Evolutionary conservation across 805 yeast species (phyloP).

Genomic region (Zygotorulaspora florentina): DNA sequence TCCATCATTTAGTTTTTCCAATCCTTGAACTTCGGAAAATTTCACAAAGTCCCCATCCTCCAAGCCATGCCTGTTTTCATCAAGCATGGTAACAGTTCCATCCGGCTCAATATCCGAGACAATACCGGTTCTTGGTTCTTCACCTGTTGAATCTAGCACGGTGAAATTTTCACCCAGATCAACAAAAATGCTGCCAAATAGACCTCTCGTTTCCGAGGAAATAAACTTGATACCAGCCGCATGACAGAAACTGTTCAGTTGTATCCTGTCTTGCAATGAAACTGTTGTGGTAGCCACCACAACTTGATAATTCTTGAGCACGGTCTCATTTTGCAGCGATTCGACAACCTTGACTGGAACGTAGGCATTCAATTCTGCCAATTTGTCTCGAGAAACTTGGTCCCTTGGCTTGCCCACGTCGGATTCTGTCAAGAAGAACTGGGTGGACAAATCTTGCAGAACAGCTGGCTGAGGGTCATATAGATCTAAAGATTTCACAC

Average conservation of each 20-base stretch:
- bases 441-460: slow-evolving; percentile 76
- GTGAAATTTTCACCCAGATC: slow-evolving; percentile 84
- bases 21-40: slow-evolving; percentile 81
- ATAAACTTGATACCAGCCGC: slow-evolving; percentile 70
- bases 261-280: slow-evolving; percentile 66
- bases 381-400: slow-evolving; percentile 55
- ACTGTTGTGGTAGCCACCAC: slow-evolving; percentile 73
- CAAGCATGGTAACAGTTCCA: slow-evolving; percentile 92
- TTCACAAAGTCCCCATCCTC: slow-evolving; percentile 89
- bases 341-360: slow-evolving; percentile 74
- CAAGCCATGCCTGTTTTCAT: slow-evolving; percentile 87
- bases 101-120: slow-evolving; percentile 82
- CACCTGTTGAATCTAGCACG: slow-evolving; percentile 84
- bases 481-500: slow-evolving; percentile 84
- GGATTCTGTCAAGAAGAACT: slow-evolving; percentile 66
- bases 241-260: slow-evolving; percentile 73
- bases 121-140: slow-evolving; percentile 83
- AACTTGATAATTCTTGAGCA: slow-evolving; percentile 61
- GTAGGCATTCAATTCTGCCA: slow-evolving; percentile 82
- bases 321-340: slow-evolving; percentile 48
- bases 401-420: slow-evolving; percentile 84
- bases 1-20: slow-evolving; percentile 70
- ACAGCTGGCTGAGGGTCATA: slow-evolving; percentile 74
- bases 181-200: slow-evolving; percentile 83
- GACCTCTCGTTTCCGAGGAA: slow-evolving; percentile 76